Base-by-base conservation (phyloP, 2,329 filamentous ascomycete species). In the Xylariaceae sp. region DNA sequence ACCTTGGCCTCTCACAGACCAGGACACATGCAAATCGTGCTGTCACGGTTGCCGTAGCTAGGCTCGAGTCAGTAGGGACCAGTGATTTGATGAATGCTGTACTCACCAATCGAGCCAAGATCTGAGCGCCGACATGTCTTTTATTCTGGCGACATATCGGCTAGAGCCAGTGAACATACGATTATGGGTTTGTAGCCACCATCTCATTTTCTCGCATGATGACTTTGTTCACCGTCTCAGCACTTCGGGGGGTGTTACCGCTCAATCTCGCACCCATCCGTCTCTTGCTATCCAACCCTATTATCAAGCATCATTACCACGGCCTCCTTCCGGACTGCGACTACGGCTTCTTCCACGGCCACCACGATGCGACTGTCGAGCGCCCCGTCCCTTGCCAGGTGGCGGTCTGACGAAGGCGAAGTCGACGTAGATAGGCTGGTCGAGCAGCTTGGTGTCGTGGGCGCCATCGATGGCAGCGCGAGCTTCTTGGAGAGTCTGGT, bases 331-430 rank as follows among this genome's bases (percentile, higher is more conserved):
- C 9, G 62, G 67, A 59, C 76, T 79, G 17, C 74, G 66, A 59
- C 76, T 79, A 17, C 71, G 68, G 46, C 74, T 76, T 48, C 78
- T 62, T 35, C 73, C 71, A 12, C 64, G 61, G 2, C 66, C 61
- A 27, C 67, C 66, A 10, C 68, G 62, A 44, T 67, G 64, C 42
- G 66, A 68, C 39, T 68, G 69, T 32, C 75, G 64, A 2, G 70
- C 68, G 12, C 71, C 70, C 2, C 68, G 66, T 31, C 71, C 67
- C 65, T 83, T 84, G 48, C 75, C 78, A 15, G 85, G 86, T 14
- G 88, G 88, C 49, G 89, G 89, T 43, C 89, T 76, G 51, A 94
- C 89, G 66, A 94, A 94, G 1, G 88, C 89, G 69, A 90, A 94
- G 71, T 94, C 89, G 53, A 92, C 88, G 51, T 80, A 74, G 56